These are phyloP conservation scores for Fusarium sp. DNA, from an alignment of 2,329 filamentous ascomycete species.

Conservation along the genomic window DNA sequence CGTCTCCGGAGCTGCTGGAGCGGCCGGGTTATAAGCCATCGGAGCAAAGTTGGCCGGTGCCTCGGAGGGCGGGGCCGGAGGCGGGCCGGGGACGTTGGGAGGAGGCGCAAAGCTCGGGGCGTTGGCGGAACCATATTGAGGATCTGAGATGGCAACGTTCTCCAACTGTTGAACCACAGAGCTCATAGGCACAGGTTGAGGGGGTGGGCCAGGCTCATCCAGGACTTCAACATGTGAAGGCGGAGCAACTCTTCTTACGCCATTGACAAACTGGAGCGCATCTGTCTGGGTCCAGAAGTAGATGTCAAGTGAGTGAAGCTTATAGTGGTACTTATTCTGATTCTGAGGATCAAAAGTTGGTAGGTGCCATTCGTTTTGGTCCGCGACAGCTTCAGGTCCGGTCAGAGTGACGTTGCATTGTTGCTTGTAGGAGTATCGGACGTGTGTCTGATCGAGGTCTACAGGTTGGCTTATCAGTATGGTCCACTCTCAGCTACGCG, in stretches of 20 bases:
- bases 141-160: conserved; percentile 72
- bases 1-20: conserved; percentile 77
- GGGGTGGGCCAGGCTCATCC: conserved; percentile 67
- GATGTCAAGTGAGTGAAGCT: conserved; percentile 77
- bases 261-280: conserved; percentile 75
- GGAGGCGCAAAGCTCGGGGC: conserved; percentile 36
- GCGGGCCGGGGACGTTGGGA: conserved; percentile 34
- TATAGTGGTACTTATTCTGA: conserved; percentile 82
- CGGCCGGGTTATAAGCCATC: conserved; percentile 82
- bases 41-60: conserved; percentile 60
- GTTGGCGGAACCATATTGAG: conserved; percentile 53
- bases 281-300: conserved; percentile 84
- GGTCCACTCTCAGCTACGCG: not conserved
- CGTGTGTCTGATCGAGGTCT: conserved; percentile 72
- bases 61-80: conserved; percentile 32
- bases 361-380: conserved; percentile 76
- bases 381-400: conserved; percentile 62
- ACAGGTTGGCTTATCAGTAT: conserved; percentile 12
- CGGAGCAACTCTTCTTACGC: conserved; percentile 71
- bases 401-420: conserved; percentile 74
- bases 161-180: conserved; percentile 79
- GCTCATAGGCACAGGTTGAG: conserved; percentile 64
- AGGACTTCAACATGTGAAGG: conserved; percentile 68
- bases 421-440: conserved; percentile 79
- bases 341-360: conserved; percentile 77